phyloP scores from a whole-genome alignment of 2,329 filamentous ascomycete species.

The Ophiostoma novo-ulmi region DNA sequence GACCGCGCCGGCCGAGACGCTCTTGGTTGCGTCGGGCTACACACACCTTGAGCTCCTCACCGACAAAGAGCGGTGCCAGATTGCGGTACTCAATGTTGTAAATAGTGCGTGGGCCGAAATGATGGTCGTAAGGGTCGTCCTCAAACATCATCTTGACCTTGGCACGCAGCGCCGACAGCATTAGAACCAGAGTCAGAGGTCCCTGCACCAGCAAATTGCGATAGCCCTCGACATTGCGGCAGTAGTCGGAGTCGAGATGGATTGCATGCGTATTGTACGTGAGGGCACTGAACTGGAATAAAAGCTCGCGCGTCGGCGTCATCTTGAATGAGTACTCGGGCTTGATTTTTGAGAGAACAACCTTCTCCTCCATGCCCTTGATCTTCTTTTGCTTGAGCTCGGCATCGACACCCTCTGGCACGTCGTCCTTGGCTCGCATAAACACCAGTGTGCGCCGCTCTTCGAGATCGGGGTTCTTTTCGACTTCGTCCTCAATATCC shows the following conservation, averaged over 20 bases:
- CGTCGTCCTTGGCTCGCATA: slow-evolving; percentile 37
- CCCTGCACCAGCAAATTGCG: slow-evolving; percentile 77
- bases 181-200: slow-evolving; percentile 70
- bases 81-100: slow-evolving; percentile 62
- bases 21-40: slow-evolving; percentile 45
- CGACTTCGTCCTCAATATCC: slow-evolving; percentile 21
- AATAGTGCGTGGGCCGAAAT: slow-evolving; percentile 1
- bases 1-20: slow-evolving; percentile 39
- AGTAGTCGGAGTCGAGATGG: slow-evolving; percentile 72
- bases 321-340: slow-evolving; percentile 48
- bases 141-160: slow-evolving; percentile 33
- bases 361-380: background rate
- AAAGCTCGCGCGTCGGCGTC: slow-evolving; percentile 61
- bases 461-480: slow-evolving; percentile 35
- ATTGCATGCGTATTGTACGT: slow-evolving; percentile 91
- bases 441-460: slow-evolving; percentile 52
- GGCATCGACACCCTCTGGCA: slow-evolving; percentile 17
- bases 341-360: background rate
- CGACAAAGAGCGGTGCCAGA: slow-evolving; percentile 71
- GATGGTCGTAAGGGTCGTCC: slow-evolving; percentile 37
- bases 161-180: slow-evolving; percentile 61
- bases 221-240: slow-evolving; percentile 66
- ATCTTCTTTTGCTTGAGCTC: slow-evolving; percentile 8
- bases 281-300: slow-evolving; percentile 87
- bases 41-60: slow-evolving; percentile 66